Percentiles rank a stretch among this genome's conserved stretches.
phyloP scores from a whole-genome alignment of 2,329 filamentous ascomycete species.

The Arthrobotrys iridis region DNA sequence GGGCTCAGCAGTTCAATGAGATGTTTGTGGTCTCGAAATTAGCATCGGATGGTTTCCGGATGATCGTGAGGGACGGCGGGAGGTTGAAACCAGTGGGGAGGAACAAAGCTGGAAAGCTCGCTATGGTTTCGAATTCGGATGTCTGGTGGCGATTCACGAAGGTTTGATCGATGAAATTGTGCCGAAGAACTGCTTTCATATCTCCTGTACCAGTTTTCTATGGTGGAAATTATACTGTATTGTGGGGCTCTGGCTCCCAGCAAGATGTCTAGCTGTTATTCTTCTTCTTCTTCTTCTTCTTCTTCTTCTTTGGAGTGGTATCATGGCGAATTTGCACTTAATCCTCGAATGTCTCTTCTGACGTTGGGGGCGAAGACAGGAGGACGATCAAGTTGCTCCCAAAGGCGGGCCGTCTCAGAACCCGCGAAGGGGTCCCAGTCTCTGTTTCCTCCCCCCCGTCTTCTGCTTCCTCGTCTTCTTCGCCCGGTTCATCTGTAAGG shows the following conservation, averaged over 20 bases:
- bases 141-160: constrained; percentile 41
- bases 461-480: neutral
- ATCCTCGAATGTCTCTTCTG: neutral
- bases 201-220: too few species aligned
- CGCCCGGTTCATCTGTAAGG: neutral
- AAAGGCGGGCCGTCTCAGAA: neutral
- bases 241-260: too few species aligned
- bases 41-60: constrained; percentile 1
- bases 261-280: too few species aligned
- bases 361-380: neutral
- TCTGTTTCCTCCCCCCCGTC: neutral
- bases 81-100: constrained; percentile 18
- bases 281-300: too few species aligned
- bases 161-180: neutral
- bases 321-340: neutral
- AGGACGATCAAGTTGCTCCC: neutral
- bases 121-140: constrained; percentile 8
- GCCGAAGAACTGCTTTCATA: too few species aligned
- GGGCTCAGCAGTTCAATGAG: neutral
- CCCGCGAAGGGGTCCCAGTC: neutral
- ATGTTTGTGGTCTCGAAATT: constrained; percentile 23
- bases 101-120: neutral
- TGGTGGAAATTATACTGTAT: too few species aligned
- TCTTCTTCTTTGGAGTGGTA: too few species aligned
- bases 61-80: constrained; percentile 11